Evolutionary conservation across 2,329 filamentous ascomycete genomes (phyloP), one percentile per base, ranked within the genome.

Genomic region (Beauveria scarabaeidicola): DNA sequence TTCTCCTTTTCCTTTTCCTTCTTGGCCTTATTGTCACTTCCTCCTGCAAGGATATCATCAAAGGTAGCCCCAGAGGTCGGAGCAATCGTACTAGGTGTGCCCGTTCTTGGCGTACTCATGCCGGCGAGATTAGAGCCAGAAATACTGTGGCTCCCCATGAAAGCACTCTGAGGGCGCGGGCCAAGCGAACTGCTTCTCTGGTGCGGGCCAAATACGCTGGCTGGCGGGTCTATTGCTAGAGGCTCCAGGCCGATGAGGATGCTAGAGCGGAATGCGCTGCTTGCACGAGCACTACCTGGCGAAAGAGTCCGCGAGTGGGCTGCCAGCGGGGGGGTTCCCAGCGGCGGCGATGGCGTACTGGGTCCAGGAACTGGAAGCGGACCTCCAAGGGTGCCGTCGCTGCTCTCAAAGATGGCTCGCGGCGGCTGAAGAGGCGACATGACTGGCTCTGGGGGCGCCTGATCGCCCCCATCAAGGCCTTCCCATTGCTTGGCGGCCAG

Each of bases 401-500:
- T 64, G 11, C 65, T 67, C 17, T 67, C 66, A 56, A 75, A 75
- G n/a, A 74, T 67, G 48, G 67, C 66, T 11, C 67, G 69, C 10
- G 74, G 74, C 3, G 74, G 74, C 52, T 73, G 66, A 15, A 77
- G 64, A 11, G 73, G 74, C 3, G 71, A 74, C 65, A 77, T 65
- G n/a, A 68, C 64, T 2, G 69, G 67, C 23, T 76, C 72, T 0
- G 65, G 63, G 3, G 69, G 66, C 5, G 66, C 58, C 3, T 63
- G 64, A 17, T 68, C 65, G 5, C 65, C 65, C n/a, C 68, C 70
- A 7, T 70, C 66, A 3, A 69, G 63, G 7, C 71, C 70, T 59
- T 79, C 76, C 80, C 80, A 82, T 47, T 73, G 69, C 64, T 80
- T 78, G 23, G 79, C 80, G 2, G 77, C 78, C 36, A 79, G 70